Evolutionary conservation across 345 rosid species (phyloP), one percentile per base, ranked within the genome.

Genomic region (Lepidium sativum): DNA sequence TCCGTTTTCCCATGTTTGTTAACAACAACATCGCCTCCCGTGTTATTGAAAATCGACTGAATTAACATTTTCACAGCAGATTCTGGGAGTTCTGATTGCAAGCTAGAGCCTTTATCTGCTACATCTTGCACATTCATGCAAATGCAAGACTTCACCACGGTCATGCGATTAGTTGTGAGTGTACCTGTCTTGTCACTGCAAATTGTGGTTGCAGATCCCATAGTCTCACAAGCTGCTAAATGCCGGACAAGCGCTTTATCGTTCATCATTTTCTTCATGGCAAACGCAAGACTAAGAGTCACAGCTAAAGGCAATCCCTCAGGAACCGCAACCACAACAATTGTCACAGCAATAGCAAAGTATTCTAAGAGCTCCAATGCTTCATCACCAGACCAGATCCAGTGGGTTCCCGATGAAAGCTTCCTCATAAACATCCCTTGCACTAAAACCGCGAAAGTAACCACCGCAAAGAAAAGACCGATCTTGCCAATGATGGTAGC

Each of bases 251-350:
- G 92, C 42, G 98, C 96, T 72, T 85, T 92, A 55, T 87, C 98
- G 39, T 89, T 92, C 98, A 89, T 92, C 98, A 92, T 92, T 71
- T 89, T 92, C 82, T 92, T 89, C 98, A 87, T 89, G 12, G 98
- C 96, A 64, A 92, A 92, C 21, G 98, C 98, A 55, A 92, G 91
- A 65, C 98, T 89, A 57, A 92, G 74, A n/a, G 96, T 92, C 72
- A 92, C 98, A 25, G 96, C 96, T 67, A 92, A 82, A 8, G 98
- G 98, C 49, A 92, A 79, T 50, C 98, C 98, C 58, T 92, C 98
- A 8, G 98, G 98, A 47, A 92, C 98, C 5, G 98, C 98, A 60
- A 92, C 98, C 16, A 89, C 98, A 17, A 92, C 98, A 44, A 92
- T 92, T 4, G 98, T 89, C 43, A 89, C 96, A 6, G 96, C 98